Conservation (phyloP, 257 asterid genomes). For the Solanum stenotomum region DNA sequence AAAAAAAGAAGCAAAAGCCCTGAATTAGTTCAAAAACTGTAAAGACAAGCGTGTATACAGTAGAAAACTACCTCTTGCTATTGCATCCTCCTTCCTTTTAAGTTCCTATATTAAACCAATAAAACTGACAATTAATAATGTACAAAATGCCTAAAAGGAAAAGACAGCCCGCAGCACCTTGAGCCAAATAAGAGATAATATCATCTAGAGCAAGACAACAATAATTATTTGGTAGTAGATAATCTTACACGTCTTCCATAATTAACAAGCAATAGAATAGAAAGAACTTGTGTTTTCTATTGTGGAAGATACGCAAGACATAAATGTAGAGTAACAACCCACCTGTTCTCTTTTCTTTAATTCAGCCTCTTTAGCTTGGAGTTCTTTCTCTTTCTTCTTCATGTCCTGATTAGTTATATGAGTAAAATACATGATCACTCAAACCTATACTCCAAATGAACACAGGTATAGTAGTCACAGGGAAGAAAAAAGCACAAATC, state of each 20-base stretch:
- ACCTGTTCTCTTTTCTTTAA: constrained; percentile 81
- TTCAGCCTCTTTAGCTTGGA: constrained; percentile 84
- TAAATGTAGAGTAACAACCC: background rate
- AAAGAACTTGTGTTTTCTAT: background rate
- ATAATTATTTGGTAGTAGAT: background rate
- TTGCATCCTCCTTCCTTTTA: constrained; percentile 70
- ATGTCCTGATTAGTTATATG: constrained; percentile 38
- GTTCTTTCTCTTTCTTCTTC: constrained; percentile 68
- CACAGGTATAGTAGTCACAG: background rate
- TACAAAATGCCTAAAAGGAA: background rate
- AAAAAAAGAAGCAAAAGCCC: background rate
- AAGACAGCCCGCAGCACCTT: background rate
- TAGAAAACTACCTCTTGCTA: constrained; percentile 42
- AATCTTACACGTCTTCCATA: background rate
- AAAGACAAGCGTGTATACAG: background rate
- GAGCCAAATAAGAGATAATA: background rate
- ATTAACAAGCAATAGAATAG: background rate
- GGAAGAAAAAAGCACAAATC: background rate
- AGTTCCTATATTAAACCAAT: constrained; percentile 51
- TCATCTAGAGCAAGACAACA: background rate
- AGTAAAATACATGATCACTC: background rate
- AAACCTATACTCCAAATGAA: background rate
- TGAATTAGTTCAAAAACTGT: background rate
- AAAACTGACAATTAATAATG: background rate
- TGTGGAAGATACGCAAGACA: background rate